Evolutionary conservation across 2,329 filamentous ascomycete genomes (phyloP).

Genomic region (Lasiodiplodia hormozganensis): DNA sequence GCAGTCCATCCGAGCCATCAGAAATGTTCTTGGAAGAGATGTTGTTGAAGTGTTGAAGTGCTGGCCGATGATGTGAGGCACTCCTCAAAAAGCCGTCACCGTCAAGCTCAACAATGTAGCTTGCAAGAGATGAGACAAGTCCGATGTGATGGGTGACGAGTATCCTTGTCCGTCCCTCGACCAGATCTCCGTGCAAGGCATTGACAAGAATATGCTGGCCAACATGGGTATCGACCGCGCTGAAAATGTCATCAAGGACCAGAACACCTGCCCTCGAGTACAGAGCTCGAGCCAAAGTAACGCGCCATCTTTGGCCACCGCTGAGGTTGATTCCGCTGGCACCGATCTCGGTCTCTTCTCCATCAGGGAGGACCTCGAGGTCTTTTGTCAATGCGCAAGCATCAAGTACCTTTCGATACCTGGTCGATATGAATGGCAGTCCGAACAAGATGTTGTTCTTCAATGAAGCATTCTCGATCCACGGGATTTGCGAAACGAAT

Average conservation of each 20-base stretch:
- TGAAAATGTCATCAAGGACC: slow-evolving; percentile 81
- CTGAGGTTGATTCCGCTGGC: slow-evolving; percentile 89
- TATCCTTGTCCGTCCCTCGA: background rate
- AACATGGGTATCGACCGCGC: slow-evolving; percentile 68
- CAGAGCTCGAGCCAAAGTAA: slow-evolving; percentile 79
- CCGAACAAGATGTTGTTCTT: slow-evolving; percentile 86
- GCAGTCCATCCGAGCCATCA: slow-evolving; percentile 41
- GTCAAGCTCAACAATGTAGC: background rate
- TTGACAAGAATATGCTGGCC: slow-evolving; percentile 26
- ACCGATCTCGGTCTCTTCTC: slow-evolving; percentile 84
- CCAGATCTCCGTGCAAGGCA: slow-evolving; percentile 24
- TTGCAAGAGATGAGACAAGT: background rate
- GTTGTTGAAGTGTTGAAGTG: slow-evolving; percentile 40
- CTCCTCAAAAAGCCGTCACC: too few relatives aligned
- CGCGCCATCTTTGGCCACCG: slow-evolving; percentile 75
- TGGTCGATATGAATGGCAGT: slow-evolving; percentile 69
- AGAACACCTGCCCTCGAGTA: slow-evolving; percentile 81
- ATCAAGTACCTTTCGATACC: slow-evolving; percentile 77
- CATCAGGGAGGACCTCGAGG: slow-evolving; percentile 81
- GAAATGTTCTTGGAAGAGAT: too few relatives aligned
- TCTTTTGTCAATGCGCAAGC: slow-evolving; percentile 81
- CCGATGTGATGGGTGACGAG: slow-evolving; percentile 17
- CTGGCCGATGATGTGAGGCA: background rate
- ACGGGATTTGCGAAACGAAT: slow-evolving; percentile 45
- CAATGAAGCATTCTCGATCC: slow-evolving; percentile 87